Conservation (phyloP, 495 filamentous ascomycete genomes). For the Achaetomiella virescens region DNA sequence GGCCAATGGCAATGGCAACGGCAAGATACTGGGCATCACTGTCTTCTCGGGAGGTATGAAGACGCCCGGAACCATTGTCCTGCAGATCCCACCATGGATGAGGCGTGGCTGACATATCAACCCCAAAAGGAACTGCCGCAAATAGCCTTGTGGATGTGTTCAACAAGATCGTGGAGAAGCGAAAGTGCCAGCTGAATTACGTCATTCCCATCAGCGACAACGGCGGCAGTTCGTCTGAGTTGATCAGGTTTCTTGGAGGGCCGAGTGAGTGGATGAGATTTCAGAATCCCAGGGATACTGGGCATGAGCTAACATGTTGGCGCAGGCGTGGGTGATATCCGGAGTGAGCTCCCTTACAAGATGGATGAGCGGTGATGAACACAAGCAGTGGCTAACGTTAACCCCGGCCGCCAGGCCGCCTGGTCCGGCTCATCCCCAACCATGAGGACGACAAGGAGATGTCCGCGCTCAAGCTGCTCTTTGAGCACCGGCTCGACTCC, state of each 20-base stretch:
- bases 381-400: constrained; percentile 41
- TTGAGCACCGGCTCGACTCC: constrained; percentile 74
- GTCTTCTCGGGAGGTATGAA: constrained; percentile 29
- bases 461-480: constrained; percentile 66
- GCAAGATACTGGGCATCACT: constrained; percentile 20
- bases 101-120: neutral
- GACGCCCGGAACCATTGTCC: neutral
- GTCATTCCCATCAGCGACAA: constrained; percentile 95
- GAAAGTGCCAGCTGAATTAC: constrained; percentile 65
- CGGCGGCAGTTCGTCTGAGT: constrained; percentile 83
- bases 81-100: neutral
- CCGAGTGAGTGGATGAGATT: constrained; percentile 44
- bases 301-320: neutral
- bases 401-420: constrained; percentile 36
- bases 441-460: constrained; percentile 54
- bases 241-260: constrained; percentile 88
- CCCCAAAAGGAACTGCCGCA: constrained; percentile 65
- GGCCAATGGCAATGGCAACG: constrained; percentile 7
- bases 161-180: constrained; percentile 62
- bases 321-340: constrained; percentile 77
- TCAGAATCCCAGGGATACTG: neutral
- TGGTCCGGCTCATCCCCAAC: constrained; percentile 82
- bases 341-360: constrained; percentile 53
- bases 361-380: neutral
- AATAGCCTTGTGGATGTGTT: constrained; percentile 94